A percentile compares a stretch with the other conserved stretches of the same genome.
These are phyloP conservation scores for Penicillium rolfsii DNA, from an alignment of 2,329 filamentous ascomycete species.

Conservation along the genomic window DNA sequence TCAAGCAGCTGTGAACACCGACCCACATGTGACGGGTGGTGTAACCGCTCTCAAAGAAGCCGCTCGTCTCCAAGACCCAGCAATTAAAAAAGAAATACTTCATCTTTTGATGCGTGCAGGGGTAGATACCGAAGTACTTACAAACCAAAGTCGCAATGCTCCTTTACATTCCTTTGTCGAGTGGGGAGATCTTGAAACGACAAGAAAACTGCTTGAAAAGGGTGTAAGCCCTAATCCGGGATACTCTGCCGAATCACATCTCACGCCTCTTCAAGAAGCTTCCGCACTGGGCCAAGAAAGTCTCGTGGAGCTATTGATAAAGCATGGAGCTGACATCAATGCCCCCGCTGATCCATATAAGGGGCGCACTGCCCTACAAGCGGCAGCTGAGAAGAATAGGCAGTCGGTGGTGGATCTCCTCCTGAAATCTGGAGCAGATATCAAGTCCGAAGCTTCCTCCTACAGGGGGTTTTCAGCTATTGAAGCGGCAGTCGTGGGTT, in stretches of 20 bases:
- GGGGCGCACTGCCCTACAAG: constrained; percentile 38
- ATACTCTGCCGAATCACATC: constrained; percentile 10
- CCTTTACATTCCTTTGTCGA: constrained; percentile 15
- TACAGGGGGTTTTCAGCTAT: constrained; percentile 10
- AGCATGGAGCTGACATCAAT: not conserved
- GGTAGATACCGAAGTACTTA: constrained; percentile 1
- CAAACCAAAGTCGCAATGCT: not conserved
- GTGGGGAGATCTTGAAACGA: constrained; percentile 12
- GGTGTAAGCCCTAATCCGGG: constrained; percentile 15
- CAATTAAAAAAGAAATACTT: constrained; percentile 19
- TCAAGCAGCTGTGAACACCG: constrained; percentile 24
- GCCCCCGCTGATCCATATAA: constrained; percentile 5
- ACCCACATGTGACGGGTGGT: constrained; percentile 14
- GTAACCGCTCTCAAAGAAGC: constrained; percentile 29
- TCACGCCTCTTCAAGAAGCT: constrained; percentile 19
- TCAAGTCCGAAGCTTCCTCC: constrained; percentile 2
- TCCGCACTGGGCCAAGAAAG: constrained; percentile 5
- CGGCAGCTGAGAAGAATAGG: constrained; percentile 35
- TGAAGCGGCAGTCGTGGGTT: constrained; percentile 11
- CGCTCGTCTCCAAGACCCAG: constrained; percentile 13
- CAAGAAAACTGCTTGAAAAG: constrained; percentile 15
- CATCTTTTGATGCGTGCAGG: constrained; percentile 15
- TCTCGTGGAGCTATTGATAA: constrained; percentile 20
- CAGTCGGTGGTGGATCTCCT: constrained; percentile 17
- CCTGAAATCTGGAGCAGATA: constrained; percentile 7